phyloP scores from a whole-genome alignment of 192 early-diverging fungal genomes.

The Dispira parvispora region DNA sequence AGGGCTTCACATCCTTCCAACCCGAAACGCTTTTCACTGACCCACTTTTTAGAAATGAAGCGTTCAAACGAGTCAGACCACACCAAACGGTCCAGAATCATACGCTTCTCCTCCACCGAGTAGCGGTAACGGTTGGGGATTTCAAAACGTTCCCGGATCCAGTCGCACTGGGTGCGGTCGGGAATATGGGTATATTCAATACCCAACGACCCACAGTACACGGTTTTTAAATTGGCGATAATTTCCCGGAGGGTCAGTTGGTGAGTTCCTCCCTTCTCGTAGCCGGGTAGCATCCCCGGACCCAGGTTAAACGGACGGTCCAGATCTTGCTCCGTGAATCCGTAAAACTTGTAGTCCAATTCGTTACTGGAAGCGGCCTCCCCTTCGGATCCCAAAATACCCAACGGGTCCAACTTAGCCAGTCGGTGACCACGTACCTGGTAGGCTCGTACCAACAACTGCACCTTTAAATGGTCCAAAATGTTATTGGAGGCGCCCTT shows the following conservation, averaged over 20 bases:
- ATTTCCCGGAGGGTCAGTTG: conserved; percentile 83
- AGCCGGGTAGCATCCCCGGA: conserved; percentile 86
- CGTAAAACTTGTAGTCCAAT: conserved; percentile 75
- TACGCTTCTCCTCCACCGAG: conserved; percentile 71
- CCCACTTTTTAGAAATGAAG: conserved; percentile 92
- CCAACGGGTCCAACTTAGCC: conserved; percentile 90
- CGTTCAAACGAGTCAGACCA: conserved; percentile 96
- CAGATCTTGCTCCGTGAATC: conserved; percentile 84
- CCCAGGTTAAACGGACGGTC: conserved; percentile 84
- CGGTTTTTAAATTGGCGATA: conserved; percentile 55
- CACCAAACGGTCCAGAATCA: conserved; percentile 89
- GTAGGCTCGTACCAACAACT: conserved; percentile 88
- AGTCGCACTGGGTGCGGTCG: conserved; percentile 90
- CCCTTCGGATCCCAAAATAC: conserved; percentile 48
- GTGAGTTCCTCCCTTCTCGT: conserved; percentile 46
- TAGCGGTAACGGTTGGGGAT: conserved; percentile 79
- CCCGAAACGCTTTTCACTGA: conserved; percentile 94
- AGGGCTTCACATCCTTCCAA: conserved; percentile 93
- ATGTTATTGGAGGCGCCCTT: conserved; percentile 19
- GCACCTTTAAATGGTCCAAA: conserved; percentile 96
- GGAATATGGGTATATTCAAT: conserved; percentile 98
- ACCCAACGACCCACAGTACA: conserved; percentile 89
- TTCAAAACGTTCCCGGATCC: conserved; percentile 87
- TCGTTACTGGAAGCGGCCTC: conserved; percentile 48
- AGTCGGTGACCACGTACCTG: conserved; percentile 93